phyloP scores from a whole-genome alignment of 352 stramenopile genomes.

The Pythium myriotylum region DNA sequence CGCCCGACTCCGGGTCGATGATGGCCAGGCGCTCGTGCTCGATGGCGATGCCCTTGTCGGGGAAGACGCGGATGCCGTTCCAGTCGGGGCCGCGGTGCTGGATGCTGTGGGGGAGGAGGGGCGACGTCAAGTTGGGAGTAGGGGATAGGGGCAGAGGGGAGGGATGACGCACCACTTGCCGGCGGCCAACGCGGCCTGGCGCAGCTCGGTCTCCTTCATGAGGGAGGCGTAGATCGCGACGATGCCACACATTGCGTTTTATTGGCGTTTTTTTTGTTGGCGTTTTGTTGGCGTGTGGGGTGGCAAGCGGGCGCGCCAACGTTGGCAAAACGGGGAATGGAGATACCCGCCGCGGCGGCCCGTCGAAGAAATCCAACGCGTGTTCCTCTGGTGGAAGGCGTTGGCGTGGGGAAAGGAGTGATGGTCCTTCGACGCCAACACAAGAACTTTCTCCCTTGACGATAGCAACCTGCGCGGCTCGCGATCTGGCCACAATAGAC shows the following conservation, averaged over 20 bases:
- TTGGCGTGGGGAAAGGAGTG: slow-evolving; percentile 14
- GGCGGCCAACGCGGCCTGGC: slow-evolving; percentile 93
- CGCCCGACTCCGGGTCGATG: slow-evolving; percentile 97
- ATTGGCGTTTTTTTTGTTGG: too few species aligned
- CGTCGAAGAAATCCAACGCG: slow-evolving; percentile 6
- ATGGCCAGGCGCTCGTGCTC: slow-evolving; percentile 98
- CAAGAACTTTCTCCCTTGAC: slow-evolving; percentile 28
- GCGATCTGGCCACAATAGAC: background rate
- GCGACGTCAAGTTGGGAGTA: too few species aligned
- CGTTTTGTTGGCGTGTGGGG: slow-evolving; percentile 1
- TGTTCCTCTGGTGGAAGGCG: background rate
- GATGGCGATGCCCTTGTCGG: slow-evolving; percentile 82
- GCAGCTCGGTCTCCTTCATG: slow-evolving; percentile 92
- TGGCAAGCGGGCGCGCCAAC: background rate
- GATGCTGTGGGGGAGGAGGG: slow-evolving; percentile 48
- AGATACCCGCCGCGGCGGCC: background rate
- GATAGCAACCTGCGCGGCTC: slow-evolving; percentile 5
- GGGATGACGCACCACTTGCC: slow-evolving; percentile 76
- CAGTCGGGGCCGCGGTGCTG: slow-evolving; percentile 97
- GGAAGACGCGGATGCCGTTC: slow-evolving; percentile 90
- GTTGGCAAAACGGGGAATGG: too few species aligned
- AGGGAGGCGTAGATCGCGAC: slow-evolving; percentile 97
- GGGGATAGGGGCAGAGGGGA: background rate
- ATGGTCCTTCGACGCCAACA: slow-evolving; percentile 28
- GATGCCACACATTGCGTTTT: slow-evolving; percentile 99